phyloP scores from a whole-genome alignment of 345 rosid genomes.

The Arabis alpina region DNA sequence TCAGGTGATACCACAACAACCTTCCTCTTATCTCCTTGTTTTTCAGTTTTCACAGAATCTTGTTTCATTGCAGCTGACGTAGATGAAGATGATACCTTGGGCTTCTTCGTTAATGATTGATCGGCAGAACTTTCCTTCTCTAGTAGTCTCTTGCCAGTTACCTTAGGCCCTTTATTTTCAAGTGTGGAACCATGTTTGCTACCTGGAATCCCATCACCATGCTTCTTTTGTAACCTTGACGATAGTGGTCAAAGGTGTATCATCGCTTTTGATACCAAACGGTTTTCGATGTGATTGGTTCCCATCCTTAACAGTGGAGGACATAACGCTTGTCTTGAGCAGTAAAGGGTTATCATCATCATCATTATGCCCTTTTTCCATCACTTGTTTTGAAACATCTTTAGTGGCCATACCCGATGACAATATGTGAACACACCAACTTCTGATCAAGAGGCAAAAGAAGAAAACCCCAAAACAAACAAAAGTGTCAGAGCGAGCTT shows the following conservation, averaged over 20 bases:
- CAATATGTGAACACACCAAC: slow-evolving; percentile 23
- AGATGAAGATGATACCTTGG: slow-evolving; percentile 53
- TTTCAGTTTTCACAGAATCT: slow-evolving; percentile 48
- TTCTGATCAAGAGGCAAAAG: slow-evolving; percentile 6
- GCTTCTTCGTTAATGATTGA: slow-evolving; percentile 61
- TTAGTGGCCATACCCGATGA: slow-evolving; percentile 60
- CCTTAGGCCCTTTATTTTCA: slow-evolving; percentile 41
- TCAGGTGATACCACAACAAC: slow-evolving; percentile 22
- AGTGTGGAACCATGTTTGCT: slow-evolving; percentile 52
- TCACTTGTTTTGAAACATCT: slow-evolving; percentile 47
- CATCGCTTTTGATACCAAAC: slow-evolving; percentile 45
- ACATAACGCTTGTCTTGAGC: slow-evolving; percentile 51
- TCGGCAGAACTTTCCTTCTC: slow-evolving; percentile 50
- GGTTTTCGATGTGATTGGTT: slow-evolving; percentile 39
- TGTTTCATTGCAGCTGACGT: slow-evolving; percentile 46
- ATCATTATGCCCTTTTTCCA: slow-evolving; percentile 38
- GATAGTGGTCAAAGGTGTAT: slow-evolving; percentile 64
- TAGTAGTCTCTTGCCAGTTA: slow-evolving; percentile 64
- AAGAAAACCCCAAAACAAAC: neutral
- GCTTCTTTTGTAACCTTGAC: slow-evolving; percentile 50
- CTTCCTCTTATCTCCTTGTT: slow-evolving; percentile 13
- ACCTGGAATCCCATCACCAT: slow-evolving; percentile 47
- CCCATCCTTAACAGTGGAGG: slow-evolving; percentile 46
- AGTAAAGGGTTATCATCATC: slow-evolving; percentile 57
- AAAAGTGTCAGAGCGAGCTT: neutral